These are phyloP conservation scores for Suillus fuscotomentosus DNA, from an alignment of 768 basidiomycete species.

Conservation along the genomic window DNA sequence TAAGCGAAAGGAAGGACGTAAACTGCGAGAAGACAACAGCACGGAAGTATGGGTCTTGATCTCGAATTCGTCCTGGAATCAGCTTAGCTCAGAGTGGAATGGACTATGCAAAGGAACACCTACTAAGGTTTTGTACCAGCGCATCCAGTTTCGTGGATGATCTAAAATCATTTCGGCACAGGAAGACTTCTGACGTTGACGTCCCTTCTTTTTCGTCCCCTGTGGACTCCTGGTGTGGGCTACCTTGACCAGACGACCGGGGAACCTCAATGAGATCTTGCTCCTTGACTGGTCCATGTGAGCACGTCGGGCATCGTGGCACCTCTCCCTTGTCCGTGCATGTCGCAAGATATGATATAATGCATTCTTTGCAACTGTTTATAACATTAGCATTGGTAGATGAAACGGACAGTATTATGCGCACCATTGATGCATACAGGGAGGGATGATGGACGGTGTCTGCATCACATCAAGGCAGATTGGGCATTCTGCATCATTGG, in stretches of 20 bases:
- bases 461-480: constrained; percentile 83
- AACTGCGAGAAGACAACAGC: constrained; percentile 92
- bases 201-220: constrained; percentile 18
- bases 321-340: constrained; percentile 70
- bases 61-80: constrained; percentile 52
- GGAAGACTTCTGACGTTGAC: constrained; percentile 44
- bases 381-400: constrained; percentile 2
- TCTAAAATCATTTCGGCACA: constrained; percentile 81
- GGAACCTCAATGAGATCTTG: constrained; percentile 65
- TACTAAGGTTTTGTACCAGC: constrained; percentile 69
- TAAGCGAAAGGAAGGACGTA: constrained; percentile 83
- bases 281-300: constrained; percentile 63
- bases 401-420: not conserved
- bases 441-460: constrained; percentile 63
- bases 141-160: constrained; percentile 93
- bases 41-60: constrained; percentile 74
- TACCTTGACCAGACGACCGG: constrained; percentile 21
- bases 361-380: constrained; percentile 86
- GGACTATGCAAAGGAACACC: constrained; percentile 18
- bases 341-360: constrained; percentile 66
- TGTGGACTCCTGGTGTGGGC: constrained; percentile 6
- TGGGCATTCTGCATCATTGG: constrained; percentile 69
- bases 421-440: constrained; percentile 77
- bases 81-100: not conserved
- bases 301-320: constrained; percentile 79